Percentiles rank a stretch among this genome's conserved stretches.
Evolutionary conservation across 73 alveolate genomes (phyloP).

Genomic region (Tetrahymena thermophila): DNA sequence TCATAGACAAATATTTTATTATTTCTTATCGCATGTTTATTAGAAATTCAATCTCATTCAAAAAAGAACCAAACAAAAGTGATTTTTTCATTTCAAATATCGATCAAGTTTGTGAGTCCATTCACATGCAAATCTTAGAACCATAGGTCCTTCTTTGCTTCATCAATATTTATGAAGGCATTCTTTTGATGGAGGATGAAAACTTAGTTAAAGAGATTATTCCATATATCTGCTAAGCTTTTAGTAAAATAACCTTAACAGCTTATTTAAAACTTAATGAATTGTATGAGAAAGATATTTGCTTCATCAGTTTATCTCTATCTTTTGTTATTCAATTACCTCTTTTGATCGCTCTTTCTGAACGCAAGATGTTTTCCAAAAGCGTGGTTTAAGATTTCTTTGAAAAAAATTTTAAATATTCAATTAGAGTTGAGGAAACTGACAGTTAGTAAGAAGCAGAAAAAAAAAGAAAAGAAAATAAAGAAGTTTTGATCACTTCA

Average conservation of each 20-base stretch:
- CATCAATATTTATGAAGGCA: background rate
- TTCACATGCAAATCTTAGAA: background rate
- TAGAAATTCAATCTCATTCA: background rate
- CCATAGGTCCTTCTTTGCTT: background rate
- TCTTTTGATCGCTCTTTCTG: background rate
- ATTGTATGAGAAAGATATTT: background rate
- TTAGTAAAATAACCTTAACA: background rate
- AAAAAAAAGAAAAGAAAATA: background rate
- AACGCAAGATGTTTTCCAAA: background rate
- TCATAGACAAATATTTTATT: background rate
- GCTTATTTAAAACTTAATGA: background rate
- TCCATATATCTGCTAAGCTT: background rate
- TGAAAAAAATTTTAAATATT: background rate
- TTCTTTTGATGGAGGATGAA: background rate
- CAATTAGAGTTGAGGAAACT: background rate
- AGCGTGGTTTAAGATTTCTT: background rate
- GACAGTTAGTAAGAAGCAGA: background rate
- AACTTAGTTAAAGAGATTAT: background rate
- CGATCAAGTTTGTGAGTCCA: background rate
- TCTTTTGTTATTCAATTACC: background rate
- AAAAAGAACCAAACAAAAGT: background rate
- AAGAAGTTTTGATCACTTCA: background rate
- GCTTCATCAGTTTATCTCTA: background rate
- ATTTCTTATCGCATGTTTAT: background rate
- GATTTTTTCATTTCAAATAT: background rate